phyloP scores from a whole-genome alignment of 177 flowering plant genomes.

The Vitis hybrid region DNA sequence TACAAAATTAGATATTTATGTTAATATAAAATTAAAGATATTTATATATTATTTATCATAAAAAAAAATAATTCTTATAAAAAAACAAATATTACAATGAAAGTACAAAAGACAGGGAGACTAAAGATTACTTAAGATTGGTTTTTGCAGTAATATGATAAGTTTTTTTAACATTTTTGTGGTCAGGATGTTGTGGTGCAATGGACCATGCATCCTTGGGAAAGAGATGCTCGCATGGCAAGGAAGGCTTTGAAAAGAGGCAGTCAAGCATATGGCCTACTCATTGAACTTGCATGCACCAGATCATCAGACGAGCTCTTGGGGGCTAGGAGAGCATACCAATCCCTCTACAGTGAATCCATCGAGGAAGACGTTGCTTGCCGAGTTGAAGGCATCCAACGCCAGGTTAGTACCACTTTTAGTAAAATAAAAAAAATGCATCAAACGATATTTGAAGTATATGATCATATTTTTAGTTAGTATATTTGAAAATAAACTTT shows the following conservation, averaged over 20 bases:
- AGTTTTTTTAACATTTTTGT: background rate
- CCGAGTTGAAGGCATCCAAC: conserved; percentile 29
- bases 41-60: no score
- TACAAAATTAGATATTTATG: no score
- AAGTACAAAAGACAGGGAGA: no score
- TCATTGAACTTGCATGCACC: conserved; percentile 73
- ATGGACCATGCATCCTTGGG: conserved; percentile 87
- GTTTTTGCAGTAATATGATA: no score
- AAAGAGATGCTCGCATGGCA: conserved; percentile 71
- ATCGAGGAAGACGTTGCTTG: conserved; percentile 60
- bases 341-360: conserved; percentile 67
- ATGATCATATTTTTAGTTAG: no score
- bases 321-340: conserved; percentile 82
- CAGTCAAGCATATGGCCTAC: conserved; percentile 28
- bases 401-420: conserved; percentile 39
- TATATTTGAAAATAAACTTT: no score
- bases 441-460: no score
- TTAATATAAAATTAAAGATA: background rate
- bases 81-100: no score
- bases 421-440: no score
- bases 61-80: no score
- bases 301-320: conserved; percentile 71
- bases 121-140: background rate
- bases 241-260: conserved; percentile 52
- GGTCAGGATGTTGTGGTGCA: conserved; percentile 62